A percentile compares a stretch with the other conserved stretches of the same genome.
phyloP scores from a whole-genome alignment of 768 basidiomycete genomes.

The Lactarius indigo region DNA sequence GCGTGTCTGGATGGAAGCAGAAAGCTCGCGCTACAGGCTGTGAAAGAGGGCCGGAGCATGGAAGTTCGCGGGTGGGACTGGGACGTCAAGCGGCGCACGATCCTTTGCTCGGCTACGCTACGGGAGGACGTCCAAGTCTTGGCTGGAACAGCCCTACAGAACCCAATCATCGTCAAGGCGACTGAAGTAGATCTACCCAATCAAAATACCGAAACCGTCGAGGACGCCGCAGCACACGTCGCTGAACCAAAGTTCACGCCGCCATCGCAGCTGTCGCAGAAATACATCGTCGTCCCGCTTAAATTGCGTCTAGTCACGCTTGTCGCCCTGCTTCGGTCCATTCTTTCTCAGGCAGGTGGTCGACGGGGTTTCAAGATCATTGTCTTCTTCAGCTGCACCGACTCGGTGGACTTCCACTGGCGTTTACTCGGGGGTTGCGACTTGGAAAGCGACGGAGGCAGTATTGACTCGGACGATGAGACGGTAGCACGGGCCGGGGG shows the following conservation, averaged over 20 bases:
- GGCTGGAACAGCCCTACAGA: constrained; percentile 73
- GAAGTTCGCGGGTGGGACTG: constrained; percentile 88
- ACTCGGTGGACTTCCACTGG: constrained; percentile 98
- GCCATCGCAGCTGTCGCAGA: constrained; percentile 89
- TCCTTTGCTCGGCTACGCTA: constrained; percentile 96
- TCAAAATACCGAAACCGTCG: constrained; percentile 30
- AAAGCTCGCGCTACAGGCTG: constrained; percentile 65
- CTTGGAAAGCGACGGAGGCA: constrained; percentile 11
- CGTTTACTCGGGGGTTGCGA: constrained; percentile 53
- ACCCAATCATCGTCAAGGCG: constrained; percentile 83
- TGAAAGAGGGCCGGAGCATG: constrained; percentile 58
- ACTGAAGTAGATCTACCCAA: constrained; percentile 43
- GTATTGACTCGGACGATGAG: constrained; percentile 28
- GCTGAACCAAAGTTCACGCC: constrained; percentile 73
- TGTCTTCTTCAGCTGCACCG: constrained; percentile 95
- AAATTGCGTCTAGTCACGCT: constrained; percentile 94
- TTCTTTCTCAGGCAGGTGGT: constrained; percentile 60
- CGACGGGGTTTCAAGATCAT: constrained; percentile 70
- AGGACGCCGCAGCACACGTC: constrained; percentile 26
- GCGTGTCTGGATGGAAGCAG: constrained; percentile 80
- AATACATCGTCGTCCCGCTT: constrained; percentile 84
- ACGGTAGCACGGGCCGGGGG: constrained; percentile 26
- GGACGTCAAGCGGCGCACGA: constrained; percentile 70
- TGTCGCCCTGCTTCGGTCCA: constrained; percentile 75
- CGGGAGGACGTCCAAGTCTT: constrained; percentile 92